Conservation (phyloP, 192 early-diverging fungal species). For the Allomyces macrogynus region DNA sequence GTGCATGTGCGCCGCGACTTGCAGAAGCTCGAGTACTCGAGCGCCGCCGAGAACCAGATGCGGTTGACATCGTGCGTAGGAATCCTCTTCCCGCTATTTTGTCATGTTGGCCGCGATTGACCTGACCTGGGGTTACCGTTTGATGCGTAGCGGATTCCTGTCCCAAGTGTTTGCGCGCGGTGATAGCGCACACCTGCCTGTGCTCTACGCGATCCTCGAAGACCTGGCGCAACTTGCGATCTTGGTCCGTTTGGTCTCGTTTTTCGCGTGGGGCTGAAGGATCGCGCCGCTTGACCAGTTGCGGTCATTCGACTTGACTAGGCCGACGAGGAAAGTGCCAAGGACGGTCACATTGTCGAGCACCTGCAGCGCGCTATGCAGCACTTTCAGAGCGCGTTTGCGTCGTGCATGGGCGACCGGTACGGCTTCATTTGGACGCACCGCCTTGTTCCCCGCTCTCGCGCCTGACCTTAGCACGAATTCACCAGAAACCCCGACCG, state of each 20-base stretch:
- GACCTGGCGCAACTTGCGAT: not conserved
- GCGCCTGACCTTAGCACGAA: no score
- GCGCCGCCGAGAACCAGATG: not conserved
- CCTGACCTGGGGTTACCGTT: not conserved
- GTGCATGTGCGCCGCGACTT: not conserved
- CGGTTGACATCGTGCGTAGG: not conserved
- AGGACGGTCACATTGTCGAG: not conserved
- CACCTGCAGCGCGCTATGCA: not conserved
- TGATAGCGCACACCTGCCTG: not conserved
- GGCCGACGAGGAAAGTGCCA: not conserved
- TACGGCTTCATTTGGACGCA: not conserved
- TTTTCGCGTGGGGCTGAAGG: not conserved
- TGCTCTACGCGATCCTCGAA: not conserved
- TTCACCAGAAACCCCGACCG: no score
- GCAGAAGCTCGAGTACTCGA: not conserved
- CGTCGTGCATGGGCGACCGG: not conserved
- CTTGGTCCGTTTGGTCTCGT: not conserved
- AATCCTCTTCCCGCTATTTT: no score
- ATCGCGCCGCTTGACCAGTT: not conserved
- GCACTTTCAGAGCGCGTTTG: not conserved
- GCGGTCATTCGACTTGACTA: not conserved
- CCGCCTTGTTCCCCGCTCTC: not conserved
- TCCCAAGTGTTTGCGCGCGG: not conserved
- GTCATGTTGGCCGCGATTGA: not conserved
- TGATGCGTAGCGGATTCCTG: not conserved